Conservation (phyloP, 2,329 filamentous ascomycete species). For the Fusarium chuoi region DNA sequence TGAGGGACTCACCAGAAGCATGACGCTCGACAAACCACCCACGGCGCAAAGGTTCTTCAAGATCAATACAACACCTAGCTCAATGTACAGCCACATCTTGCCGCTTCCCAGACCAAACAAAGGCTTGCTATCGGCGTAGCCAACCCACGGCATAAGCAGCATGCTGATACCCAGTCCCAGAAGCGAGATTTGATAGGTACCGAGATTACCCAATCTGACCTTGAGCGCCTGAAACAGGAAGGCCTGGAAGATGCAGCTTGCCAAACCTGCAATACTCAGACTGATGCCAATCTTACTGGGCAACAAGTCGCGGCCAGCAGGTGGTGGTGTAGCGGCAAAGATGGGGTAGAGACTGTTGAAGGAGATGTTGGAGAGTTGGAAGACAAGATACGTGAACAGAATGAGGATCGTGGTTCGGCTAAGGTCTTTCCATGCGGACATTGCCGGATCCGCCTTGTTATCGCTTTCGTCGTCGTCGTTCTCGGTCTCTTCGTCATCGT, state of each 20-base stretch:
- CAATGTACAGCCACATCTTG: slow-evolving; percentile 77
- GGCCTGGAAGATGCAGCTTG: slow-evolving; percentile 91
- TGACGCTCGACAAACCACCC: slow-evolving; percentile 87
- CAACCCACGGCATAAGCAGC: slow-evolving; percentile 88
- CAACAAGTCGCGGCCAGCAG: slow-evolving; percentile 78
- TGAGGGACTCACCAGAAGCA: slow-evolving; percentile 74
- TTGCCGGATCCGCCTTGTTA: slow-evolving; percentile 19
- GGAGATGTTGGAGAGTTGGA: slow-evolving; percentile 92
- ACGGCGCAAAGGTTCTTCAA: slow-evolving; percentile 92
- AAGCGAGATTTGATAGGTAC: slow-evolving; percentile 82
- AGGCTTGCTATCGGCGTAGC: slow-evolving; percentile 73
- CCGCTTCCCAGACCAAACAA: slow-evolving; percentile 69
- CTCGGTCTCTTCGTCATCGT: slow-evolving; percentile 42
- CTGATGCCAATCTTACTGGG: slow-evolving; percentile 87
- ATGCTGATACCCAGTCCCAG: slow-evolving; percentile 85
- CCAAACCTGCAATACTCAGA: slow-evolving; percentile 82
- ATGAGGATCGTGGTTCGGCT: slow-evolving; percentile 86
- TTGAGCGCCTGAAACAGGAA: slow-evolving; percentile 84
- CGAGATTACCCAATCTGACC: slow-evolving; percentile 83
- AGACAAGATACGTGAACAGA: slow-evolving; percentile 87
- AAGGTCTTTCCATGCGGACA: slow-evolving; percentile 63
- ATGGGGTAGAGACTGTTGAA: slow-evolving; percentile 97
- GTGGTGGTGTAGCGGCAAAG: slow-evolving; percentile 80
- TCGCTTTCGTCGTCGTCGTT: slow-evolving; percentile 41
- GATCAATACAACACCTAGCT: slow-evolving; percentile 83